Evolutionary conservation across 257 asterid genomes (phyloP).

Genomic region (Verbascum thapsus): DNA sequence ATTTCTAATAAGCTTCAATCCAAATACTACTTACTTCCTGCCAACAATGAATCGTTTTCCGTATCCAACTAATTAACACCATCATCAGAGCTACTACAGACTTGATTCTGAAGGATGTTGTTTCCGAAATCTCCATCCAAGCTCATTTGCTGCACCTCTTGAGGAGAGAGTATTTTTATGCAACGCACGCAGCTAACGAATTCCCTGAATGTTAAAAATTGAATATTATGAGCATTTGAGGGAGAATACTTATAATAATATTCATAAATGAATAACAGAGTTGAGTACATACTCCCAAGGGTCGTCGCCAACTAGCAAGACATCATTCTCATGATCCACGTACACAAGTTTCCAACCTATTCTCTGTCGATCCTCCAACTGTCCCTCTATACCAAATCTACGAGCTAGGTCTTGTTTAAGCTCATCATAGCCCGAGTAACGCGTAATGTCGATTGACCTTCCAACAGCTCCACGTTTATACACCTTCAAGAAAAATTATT

Average conservation of each 20-base stretch:
- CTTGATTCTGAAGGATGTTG: slow-evolving; percentile 52
- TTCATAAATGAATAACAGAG: background rate
- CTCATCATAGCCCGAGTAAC: slow-evolving; percentile 86
- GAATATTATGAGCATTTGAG: background rate
- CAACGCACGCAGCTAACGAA: slow-evolving; percentile 72
- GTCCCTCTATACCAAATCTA: slow-evolving; percentile 94
- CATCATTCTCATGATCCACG: slow-evolving; percentile 75
- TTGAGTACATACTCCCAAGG: slow-evolving; percentile 90
- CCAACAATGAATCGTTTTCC: background rate
- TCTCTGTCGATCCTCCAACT: slow-evolving; percentile 86
- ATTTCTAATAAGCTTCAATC: slow-evolving; percentile 21
- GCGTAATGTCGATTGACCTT: slow-evolving; percentile 82
- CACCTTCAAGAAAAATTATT: slow-evolving; percentile 55
- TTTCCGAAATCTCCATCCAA: slow-evolving; percentile 72
- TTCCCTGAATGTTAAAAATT: slow-evolving; percentile 42
- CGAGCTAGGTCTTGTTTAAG: slow-evolving; percentile 90
- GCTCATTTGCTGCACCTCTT: slow-evolving; percentile 80
- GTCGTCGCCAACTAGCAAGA: slow-evolving; percentile 81
- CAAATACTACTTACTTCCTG: background rate
- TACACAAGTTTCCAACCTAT: slow-evolving; percentile 94
- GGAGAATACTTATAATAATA: background rate
- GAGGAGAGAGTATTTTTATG: slow-evolving; percentile 78
- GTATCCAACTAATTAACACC: slow-evolving; percentile 43
- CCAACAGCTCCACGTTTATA: slow-evolving; percentile 99
- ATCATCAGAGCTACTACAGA: slow-evolving; percentile 71